Conservation (phyloP, 2,329 filamentous ascomycete species). For the Macrophomina tecta region DNA sequence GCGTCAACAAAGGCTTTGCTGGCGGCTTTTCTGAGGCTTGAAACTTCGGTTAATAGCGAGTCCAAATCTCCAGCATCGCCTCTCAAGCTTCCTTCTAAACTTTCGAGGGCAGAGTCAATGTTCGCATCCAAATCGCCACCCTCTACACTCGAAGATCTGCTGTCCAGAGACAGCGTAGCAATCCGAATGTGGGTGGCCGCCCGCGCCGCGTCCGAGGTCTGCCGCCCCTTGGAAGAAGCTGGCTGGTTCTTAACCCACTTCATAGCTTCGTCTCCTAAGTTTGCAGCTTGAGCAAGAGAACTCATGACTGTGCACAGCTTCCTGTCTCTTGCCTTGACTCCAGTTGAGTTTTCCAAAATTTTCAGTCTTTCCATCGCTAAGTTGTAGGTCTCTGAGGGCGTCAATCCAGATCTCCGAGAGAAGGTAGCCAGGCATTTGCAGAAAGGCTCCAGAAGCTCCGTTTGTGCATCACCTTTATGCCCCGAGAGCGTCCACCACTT, state of each 20-base stretch:
- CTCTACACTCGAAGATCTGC: conserved; percentile 33
- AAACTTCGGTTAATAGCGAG: conserved; percentile 41
- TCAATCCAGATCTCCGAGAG: conserved; percentile 56
- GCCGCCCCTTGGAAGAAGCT: conserved; percentile 28
- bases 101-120: conserved; percentile 36
- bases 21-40: conserved; percentile 33
- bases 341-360: not conserved
- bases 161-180: conserved; percentile 41
- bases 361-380: conserved; percentile 33
- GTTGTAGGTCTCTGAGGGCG: conserved; percentile 48
- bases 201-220: conserved; percentile 35
- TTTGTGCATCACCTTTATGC: conserved; percentile 65
- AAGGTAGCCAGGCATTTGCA: conserved; percentile 68
- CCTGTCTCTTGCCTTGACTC: not conserved
- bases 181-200: conserved; percentile 38
- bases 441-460: conserved; percentile 70
- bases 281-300: conserved; percentile 44
- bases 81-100: conserved; percentile 38
- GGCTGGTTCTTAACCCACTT: conserved; percentile 36
- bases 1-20: conserved; percentile 35
- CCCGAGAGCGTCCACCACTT: conserved; percentile 69
- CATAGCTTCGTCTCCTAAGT: conserved; percentile 41
- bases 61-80: conserved; percentile 44
- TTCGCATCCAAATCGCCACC: conserved; percentile 32
- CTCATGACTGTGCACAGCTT: conserved; percentile 35